Evolutionary conservation across 108 stramenopile species (phyloP).

Genomic region (Bacterosira constricta): DNA sequence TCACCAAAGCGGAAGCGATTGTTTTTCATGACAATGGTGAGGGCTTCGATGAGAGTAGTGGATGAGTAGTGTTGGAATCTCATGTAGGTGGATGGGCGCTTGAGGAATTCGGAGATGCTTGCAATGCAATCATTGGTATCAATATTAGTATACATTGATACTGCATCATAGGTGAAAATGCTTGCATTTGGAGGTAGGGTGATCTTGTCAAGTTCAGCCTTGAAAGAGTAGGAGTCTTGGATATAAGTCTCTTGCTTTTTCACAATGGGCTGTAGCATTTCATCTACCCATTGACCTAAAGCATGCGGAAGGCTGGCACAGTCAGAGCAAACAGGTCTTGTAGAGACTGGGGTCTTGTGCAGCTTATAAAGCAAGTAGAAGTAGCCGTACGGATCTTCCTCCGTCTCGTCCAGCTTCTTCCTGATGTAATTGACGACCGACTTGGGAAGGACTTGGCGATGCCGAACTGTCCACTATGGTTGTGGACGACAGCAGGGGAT

Average conservation of each 20-base stretch:
- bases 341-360: too few species aligned
- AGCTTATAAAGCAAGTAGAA: neutral
- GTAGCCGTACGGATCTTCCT: neutral
- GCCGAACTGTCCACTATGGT: too few species aligned
- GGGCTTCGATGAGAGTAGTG: neutral
- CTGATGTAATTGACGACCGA: neutral
- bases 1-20: neutral
- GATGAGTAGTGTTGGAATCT: neutral
- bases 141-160: conserved; percentile 36
- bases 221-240: conserved; percentile 5
- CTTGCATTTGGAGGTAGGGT: neutral
- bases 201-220: neutral
- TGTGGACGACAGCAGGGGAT: too few species aligned
- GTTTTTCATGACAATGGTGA: neutral
- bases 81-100: too few species aligned
- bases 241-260: neutral
- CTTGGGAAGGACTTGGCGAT: too few species aligned
- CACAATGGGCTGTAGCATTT: neutral
- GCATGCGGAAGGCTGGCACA: neutral
- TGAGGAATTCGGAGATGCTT: neutral
- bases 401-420: neutral
- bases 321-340: neutral
- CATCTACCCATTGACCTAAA: conserved; percentile 2
- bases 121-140: neutral
- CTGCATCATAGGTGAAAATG: conserved; percentile 14